A percentile compares a stretch with the other conserved stretches of the same genome.
Conservation (phyloP, 2,329 filamentous ascomycete species). For the Hansfordia pulvinata region DNA sequence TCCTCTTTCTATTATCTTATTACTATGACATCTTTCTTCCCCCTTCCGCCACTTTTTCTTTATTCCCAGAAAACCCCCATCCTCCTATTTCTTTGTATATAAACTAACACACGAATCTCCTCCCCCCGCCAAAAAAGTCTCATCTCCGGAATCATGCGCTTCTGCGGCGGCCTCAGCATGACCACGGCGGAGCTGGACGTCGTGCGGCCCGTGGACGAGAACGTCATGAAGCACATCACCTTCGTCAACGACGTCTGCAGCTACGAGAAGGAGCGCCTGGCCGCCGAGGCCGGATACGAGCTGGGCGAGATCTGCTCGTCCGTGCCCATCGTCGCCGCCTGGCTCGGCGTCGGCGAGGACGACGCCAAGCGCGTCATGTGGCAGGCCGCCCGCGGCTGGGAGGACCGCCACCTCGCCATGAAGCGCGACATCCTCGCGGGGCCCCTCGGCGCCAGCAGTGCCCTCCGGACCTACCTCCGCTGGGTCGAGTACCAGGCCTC, state of each 20-base stretch:
- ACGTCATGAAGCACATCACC: constrained; percentile 1
- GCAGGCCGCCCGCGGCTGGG: constrained; percentile 1
- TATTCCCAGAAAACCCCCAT: too few species aligned
- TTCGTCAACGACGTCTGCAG: constrained; percentile 1
- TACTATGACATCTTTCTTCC: too few species aligned
- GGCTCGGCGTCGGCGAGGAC: not conserved
- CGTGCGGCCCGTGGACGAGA: not conserved
- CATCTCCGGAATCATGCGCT: not conserved
- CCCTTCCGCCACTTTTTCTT: too few species aligned
- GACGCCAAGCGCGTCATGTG: constrained; percentile 1
- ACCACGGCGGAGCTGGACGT: not conserved
- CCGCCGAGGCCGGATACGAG: constrained; percentile 1
- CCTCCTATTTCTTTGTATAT: too few species aligned
- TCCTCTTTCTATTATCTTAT: too few species aligned
- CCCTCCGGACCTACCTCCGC: not conserved
- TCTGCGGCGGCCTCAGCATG: constrained; percentile 1
- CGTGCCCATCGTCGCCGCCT: constrained; percentile 1
- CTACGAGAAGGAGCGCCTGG: constrained; percentile 1
- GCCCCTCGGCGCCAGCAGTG: not conserved
- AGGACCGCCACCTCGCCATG: not conserved
- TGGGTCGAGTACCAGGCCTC: constrained; percentile 1
- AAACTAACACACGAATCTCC: too few species aligned
- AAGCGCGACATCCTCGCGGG: not conserved
- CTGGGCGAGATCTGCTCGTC: constrained; percentile 2
- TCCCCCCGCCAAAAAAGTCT: too few species aligned